Conservation (phyloP, 257 asterid species). For the Salvia rosmarinus region DNA sequence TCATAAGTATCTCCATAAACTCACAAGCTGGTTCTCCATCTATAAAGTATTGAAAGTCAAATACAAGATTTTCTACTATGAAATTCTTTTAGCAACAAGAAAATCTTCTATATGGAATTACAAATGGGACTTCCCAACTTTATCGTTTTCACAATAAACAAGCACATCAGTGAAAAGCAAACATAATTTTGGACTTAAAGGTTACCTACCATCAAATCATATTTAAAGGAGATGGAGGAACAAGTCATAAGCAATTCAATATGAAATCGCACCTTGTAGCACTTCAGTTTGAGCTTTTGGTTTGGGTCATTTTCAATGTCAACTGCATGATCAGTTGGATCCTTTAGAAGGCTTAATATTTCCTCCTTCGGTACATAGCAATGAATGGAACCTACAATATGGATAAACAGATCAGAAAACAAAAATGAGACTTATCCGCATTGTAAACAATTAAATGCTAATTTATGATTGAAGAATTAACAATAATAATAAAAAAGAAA, state of each 20-base stretch:
- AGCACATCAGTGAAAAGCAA: not conserved
- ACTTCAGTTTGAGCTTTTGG: slow-evolving; percentile 65
- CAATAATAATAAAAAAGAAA: not conserved
- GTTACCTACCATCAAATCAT: not conserved
- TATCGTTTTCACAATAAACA: not conserved
- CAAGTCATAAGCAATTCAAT: not conserved
- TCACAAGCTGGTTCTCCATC: not conserved
- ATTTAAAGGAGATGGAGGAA: slow-evolving; percentile 1
- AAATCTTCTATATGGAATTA: not conserved
- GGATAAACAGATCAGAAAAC: slow-evolving; percentile 22
- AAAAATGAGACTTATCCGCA: slow-evolving; percentile 3
- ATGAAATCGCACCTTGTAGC: slow-evolving; percentile 72
- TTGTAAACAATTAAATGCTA: not conserved
- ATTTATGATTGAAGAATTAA: not conserved
- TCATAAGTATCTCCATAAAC: slow-evolving; percentile 25
- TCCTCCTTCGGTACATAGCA: slow-evolving; percentile 94
- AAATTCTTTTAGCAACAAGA: not conserved
- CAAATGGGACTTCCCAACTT: not conserved
- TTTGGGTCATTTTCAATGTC: slow-evolving; percentile 55
- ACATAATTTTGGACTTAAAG: not conserved
- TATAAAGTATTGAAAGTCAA: slow-evolving; percentile 4
- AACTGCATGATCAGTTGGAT: slow-evolving; percentile 59
- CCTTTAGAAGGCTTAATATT: slow-evolving; percentile 75
- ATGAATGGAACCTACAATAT: slow-evolving; percentile 73
- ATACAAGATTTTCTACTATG: not conserved